Base-by-base conservation (phyloP, 2,329 filamentous ascomycete species). In the Cytospora piceae region DNA sequence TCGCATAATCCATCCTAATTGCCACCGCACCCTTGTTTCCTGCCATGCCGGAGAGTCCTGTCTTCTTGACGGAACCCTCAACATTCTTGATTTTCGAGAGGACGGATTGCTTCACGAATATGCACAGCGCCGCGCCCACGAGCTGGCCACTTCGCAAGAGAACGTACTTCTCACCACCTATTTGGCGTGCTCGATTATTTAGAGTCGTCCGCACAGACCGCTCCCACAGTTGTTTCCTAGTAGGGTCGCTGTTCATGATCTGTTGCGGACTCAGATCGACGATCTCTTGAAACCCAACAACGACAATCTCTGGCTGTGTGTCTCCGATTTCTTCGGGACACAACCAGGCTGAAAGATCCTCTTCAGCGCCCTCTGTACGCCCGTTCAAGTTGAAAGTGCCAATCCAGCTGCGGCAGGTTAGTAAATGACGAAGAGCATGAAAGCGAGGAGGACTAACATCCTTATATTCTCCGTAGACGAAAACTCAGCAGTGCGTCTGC, bases 1-100 rank as follows among this genome's bases (percentile, higher is more conserved):
- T 96, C 32, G 92, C 94, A 73, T 93, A 97, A 69, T 98, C 94
- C 77, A 99, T 91, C 5, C 95, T 90, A 72, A 99, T 97, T 2
- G 94, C 95, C 58, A 97, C 96, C 0, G 95, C 95, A 22, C 95
- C 95, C 79, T 99, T 99, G 80, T 99, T 99, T 27, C 95, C 95
- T 32, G 94, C 94, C 84, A 99, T 97, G 7, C 95, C 95, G 29
- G 94, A 97, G 83, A 99, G 88, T 4, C 95, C 95, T 76, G 84
- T 85, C 83, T 97, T 99, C 80, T 97, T 99, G 67, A 97, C 88
- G 71, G 90, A 93, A 7, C 95, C 95, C 76, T 99, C 95, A 20
- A 99, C 95, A 74, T 98, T 97, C 76, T 97, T 98, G 77, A 99
- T 95, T 68, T 90, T 86, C 39, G 83, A 84, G 42, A 99, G 83